Base-by-base conservation (phyloP, 2,329 filamentous ascomycete genomes). In the Ophiostoma angusticollis region DNA sequence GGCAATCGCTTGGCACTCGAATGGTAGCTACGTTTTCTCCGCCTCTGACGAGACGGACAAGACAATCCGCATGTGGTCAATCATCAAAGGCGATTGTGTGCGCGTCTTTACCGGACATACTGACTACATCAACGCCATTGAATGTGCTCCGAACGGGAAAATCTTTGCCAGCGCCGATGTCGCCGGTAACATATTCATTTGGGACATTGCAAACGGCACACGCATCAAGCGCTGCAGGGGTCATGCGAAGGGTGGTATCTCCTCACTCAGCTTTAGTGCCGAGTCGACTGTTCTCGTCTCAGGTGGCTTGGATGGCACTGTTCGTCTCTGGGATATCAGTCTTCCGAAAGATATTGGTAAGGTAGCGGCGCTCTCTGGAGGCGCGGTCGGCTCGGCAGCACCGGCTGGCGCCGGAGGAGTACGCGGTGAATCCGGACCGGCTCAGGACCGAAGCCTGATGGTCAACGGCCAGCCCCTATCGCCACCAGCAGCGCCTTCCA, bases 41-140 rank as follows among this genome's bases (percentile, higher is more conserved):
- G 86, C 83, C 4, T 93, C 85, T 11, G 83, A 83, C 48, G 87
- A 78, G 53, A 73, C 68, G 6, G 76, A 98, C 59, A 89, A 89
- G 58, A 91, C 86, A 0, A 84, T 96, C 24, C 80, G 91, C 22
- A 96, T 98, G 89, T 98, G 91, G 91, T 80, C 86, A 9, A 74
- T 95, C n/a, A 72, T 77, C 9, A 89, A 81, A 8, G 91, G 91
- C 21, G 78, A 80, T 45, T 85, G 86, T 25, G 84, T 95, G 5
- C 81, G 91, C 19, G 76, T 96, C 52, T 94, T 96, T 55, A 86
- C 84, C 0, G 91, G 91, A 1, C 91, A 98, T 54, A 81, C 77
- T 0, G 85, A 91, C 35, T 84, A 85, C 52, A 78, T 96, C 54
- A 93, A 81, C 12, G 74, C 85, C 0, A 64, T 96, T 19, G 76